phyloP scores from a whole-genome alignment of 1,139 yeast genomes.

The Hyphopichia pseudoburtonii region DNA sequence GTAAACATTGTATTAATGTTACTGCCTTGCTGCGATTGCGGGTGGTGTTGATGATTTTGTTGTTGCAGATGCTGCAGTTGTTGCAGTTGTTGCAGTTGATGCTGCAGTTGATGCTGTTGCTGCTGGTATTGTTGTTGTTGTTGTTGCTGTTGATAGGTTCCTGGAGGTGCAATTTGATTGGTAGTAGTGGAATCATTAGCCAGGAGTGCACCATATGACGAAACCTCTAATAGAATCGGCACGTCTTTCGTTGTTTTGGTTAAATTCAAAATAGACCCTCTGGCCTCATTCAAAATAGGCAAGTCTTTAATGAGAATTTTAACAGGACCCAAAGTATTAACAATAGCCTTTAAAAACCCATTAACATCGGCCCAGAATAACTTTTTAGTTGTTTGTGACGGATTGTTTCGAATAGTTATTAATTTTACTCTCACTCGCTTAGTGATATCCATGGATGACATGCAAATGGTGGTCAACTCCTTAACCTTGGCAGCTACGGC shows the following conservation, averaged over 20 bases:
- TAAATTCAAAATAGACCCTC: constrained; percentile 75
- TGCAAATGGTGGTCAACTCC: constrained; percentile 78
- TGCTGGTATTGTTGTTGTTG: neutral
- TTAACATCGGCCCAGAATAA: constrained; percentile 87
- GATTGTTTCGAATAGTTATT: constrained; percentile 48
- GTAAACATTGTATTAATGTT: constrained; percentile 29
- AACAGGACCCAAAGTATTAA: constrained; percentile 79
- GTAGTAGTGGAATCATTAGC: constrained; percentile 15
- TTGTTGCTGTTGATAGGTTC: constrained; percentile 14
- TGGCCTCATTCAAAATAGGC: constrained; percentile 74
- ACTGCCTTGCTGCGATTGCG: neutral
- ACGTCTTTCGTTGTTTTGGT: constrained; percentile 91
- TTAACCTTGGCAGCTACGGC: constrained; percentile 63
- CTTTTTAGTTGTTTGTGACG: constrained; percentile 58
- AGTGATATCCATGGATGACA: constrained; percentile 77
- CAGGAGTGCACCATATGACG: constrained; percentile 41
- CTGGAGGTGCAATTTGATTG: constrained; percentile 24
- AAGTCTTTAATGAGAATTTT: constrained; percentile 80
- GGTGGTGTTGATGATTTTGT: neutral
- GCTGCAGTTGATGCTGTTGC: constrained; percentile 22
- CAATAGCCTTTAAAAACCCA: constrained; percentile 76
- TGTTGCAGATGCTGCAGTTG: neutral
- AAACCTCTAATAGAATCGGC: constrained; percentile 70
- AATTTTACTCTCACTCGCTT: constrained; percentile 62
- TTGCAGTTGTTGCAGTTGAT: constrained; percentile 10